Percentiles rank a stretch among this genome's conserved stretches.
Conservation (phyloP, 345 rosid species). For the Melaleuca quinquenervia region DNA sequence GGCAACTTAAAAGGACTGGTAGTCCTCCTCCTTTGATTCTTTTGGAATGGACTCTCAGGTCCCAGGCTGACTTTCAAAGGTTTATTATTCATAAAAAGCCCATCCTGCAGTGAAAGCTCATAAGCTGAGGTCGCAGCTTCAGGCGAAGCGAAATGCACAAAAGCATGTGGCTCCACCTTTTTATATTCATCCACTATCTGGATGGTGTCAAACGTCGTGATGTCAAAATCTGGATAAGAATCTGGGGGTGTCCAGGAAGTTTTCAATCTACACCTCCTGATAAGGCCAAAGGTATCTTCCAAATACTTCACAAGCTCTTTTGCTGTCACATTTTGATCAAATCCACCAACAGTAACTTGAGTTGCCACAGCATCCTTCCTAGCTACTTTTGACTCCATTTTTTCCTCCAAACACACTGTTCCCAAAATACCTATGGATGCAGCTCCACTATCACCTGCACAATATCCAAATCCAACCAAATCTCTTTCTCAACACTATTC, state of each 20-base stretch:
- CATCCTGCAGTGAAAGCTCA: constrained; percentile 41
- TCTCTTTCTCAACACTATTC: background rate
- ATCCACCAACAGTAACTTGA: constrained; percentile 78
- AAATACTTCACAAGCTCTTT: constrained; percentile 43
- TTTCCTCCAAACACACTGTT: background rate
- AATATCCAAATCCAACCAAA: background rate
- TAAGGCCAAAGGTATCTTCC: constrained; percentile 34
- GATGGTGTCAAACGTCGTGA: constrained; percentile 5
- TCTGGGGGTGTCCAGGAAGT: constrained; percentile 85
- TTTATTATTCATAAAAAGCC: constrained; percentile 28
- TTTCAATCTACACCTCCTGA: constrained; percentile 81
- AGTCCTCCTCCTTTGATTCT: constrained; percentile 60
- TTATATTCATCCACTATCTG: constrained; percentile 17
- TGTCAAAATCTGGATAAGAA: constrained; percentile 59
- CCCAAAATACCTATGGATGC: background rate
- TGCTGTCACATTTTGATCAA: constrained; percentile 33
- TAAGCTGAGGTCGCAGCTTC: constrained; percentile 27
- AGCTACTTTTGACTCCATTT: constrained; percentile 26
- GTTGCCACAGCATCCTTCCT: constrained; percentile 41
- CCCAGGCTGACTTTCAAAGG: constrained; percentile 64
- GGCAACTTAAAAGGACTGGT: constrained; percentile 41
- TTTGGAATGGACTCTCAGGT: constrained; percentile 47
- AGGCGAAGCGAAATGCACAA: constrained; percentile 67
- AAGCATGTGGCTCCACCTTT: constrained; percentile 78
- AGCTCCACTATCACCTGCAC: background rate